A percentile compares a stretch with the other conserved stretches of the same genome.
These are phyloP conservation scores for Reticulascus tulasneorum DNA, from an alignment of 2,329 filamentous ascomycete species.

Conservation along the genomic window DNA sequence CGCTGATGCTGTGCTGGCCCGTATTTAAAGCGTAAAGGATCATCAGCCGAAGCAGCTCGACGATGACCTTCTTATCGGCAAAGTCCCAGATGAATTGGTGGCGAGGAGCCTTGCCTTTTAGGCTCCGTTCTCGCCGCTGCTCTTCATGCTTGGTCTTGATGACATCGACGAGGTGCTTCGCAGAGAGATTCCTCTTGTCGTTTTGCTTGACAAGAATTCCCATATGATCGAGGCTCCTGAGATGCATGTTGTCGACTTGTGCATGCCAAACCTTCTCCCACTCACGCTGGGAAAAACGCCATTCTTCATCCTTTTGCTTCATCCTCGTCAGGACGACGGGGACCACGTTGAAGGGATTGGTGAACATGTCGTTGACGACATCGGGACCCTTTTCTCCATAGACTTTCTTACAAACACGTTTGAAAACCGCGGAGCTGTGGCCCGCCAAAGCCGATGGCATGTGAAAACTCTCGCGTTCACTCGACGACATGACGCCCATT, in stretches of 20 bases:
- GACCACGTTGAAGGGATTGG: constrained; percentile 78
- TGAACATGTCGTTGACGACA: constrained; percentile 84
- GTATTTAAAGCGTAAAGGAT: constrained; percentile 64
- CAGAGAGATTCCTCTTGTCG: constrained; percentile 88
- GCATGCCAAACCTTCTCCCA: constrained; percentile 99
- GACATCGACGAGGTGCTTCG: constrained; percentile 84
- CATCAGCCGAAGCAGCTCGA: constrained; percentile 59
- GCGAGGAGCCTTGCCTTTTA: constrained; percentile 56
- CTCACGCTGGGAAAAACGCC: constrained; percentile 92
- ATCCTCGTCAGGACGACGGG: constrained; percentile 83
- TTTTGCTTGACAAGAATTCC: constrained; percentile 81
- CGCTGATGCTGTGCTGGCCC: constrained; percentile 65
- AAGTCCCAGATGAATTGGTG: constrained; percentile 77
- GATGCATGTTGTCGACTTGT: constrained; percentile 91
- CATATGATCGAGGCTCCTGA: constrained; percentile 95
- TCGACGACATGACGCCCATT: constrained; percentile 72
- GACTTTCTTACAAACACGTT: constrained; percentile 95
- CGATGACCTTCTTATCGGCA: constrained; percentile 63
- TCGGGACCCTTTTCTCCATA: constrained; percentile 85
- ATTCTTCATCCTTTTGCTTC: constrained; percentile 96
- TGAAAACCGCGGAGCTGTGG: constrained; percentile 94
- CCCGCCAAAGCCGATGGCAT: constrained; percentile 83
- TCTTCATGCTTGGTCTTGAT: constrained; percentile 93
- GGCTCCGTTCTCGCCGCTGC: constrained; percentile 68
- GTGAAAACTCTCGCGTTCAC: constrained; percentile 69